Percentiles rank a stretch among this genome's conserved stretches.
phyloP scores from a whole-genome alignment of 179 eudicot genomes.

The Drosera spatulata region DNA sequence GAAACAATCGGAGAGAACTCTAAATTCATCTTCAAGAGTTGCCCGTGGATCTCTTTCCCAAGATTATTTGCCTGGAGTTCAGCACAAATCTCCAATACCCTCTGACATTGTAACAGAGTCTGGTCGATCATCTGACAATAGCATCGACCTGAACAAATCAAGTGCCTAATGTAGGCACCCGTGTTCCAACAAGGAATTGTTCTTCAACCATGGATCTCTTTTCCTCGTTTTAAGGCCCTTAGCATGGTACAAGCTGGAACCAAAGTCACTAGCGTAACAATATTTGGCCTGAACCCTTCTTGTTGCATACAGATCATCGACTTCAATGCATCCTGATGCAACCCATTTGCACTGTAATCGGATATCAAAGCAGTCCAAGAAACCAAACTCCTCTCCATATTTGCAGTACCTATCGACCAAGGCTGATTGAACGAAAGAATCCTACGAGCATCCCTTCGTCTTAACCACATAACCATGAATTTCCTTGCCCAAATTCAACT shows the following conservation, averaged over 20 bases:
- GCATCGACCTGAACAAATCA: slow-evolving; percentile 66
- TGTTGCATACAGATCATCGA: slow-evolving; percentile 86
- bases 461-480: slow-evolving; percentile 68
- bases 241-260: slow-evolving; percentile 64
- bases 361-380: slow-evolving; percentile 88
- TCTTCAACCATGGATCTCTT: slow-evolving; percentile 63
- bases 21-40: slow-evolving; percentile 32
- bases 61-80: slow-evolving; percentile 33
- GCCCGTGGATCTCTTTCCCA: slow-evolving; percentile 67
- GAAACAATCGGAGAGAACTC: slow-evolving; percentile 40
- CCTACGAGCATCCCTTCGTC: slow-evolving; percentile 43
- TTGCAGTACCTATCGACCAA: slow-evolving; percentile 93
- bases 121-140: slow-evolving; percentile 57
- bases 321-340: slow-evolving; percentile 73
- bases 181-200: slow-evolving; percentile 35
- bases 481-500: slow-evolving; percentile 49
- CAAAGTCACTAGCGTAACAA: slow-evolving; percentile 68
- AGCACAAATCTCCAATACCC: slow-evolving; percentile 41
- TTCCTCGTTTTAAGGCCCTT: slow-evolving; percentile 60
- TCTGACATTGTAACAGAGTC: slow-evolving; percentile 53
- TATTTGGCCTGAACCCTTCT: slow-evolving; percentile 85
- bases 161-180: slow-evolving; percentile 40
- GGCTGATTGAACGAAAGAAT: slow-evolving; percentile 56
- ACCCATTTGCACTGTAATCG: slow-evolving; percentile 62
- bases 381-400: slow-evolving; percentile 51